Percentiles rank a stretch among this genome's conserved stretches.
These are phyloP conservation scores for Xylariaceae sp. DNA, from an alignment of 2,329 filamentous ascomycete species.

Conservation along the genomic window DNA sequence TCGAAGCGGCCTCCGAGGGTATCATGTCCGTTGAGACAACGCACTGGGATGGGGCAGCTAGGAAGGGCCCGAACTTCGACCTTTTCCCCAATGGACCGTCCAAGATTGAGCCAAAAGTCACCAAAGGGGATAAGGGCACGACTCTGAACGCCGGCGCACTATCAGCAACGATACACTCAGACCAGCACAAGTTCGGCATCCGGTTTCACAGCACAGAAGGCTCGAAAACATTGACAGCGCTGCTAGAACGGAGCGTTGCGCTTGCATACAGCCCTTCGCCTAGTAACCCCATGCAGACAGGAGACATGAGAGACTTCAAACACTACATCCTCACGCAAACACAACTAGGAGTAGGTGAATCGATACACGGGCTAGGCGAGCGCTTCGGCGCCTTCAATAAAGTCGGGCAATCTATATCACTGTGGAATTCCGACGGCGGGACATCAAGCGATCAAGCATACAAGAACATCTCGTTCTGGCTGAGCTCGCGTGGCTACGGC, in stretches of 20 bases:
- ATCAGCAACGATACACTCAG: slow-evolving; percentile 47
- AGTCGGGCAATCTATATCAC: slow-evolving; percentile 64
- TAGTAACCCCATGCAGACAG: slow-evolving; percentile 48
- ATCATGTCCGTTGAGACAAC: slow-evolving; percentile 57
- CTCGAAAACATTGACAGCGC: slow-evolving; percentile 49
- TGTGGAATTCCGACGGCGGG: slow-evolving; percentile 63
- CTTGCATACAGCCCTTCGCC: slow-evolving; percentile 53
- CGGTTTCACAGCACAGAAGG: slow-evolving; percentile 49
- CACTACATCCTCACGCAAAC: slow-evolving; percentile 58
- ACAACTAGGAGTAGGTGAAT: slow-evolving; percentile 55
- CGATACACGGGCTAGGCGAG: slow-evolving; percentile 71
- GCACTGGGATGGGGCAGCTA: slow-evolving; percentile 52
- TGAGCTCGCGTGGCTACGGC: slow-evolving; percentile 70
- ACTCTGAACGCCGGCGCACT: slow-evolving; percentile 49
- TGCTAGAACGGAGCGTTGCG: slow-evolving; percentile 53
- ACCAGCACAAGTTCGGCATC: slow-evolving; percentile 51
- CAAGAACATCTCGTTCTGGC: slow-evolving; percentile 68
- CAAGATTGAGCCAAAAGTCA: slow-evolving; percentile 35
- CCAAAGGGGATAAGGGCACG: slow-evolving; percentile 40
- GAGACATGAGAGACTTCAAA: slow-evolving; percentile 48
- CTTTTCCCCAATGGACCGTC: slow-evolving; percentile 52
- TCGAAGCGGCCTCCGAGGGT: slow-evolving; percentile 54
- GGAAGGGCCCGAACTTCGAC: slow-evolving; percentile 54
- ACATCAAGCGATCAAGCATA: slow-evolving; percentile 68
- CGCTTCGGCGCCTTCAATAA: slow-evolving; percentile 75